Evolutionary conservation across 2,329 filamentous ascomycete genomes (phyloP), one percentile per base, ranked within the genome.

Genomic region (Alternaria longipes): DNA sequence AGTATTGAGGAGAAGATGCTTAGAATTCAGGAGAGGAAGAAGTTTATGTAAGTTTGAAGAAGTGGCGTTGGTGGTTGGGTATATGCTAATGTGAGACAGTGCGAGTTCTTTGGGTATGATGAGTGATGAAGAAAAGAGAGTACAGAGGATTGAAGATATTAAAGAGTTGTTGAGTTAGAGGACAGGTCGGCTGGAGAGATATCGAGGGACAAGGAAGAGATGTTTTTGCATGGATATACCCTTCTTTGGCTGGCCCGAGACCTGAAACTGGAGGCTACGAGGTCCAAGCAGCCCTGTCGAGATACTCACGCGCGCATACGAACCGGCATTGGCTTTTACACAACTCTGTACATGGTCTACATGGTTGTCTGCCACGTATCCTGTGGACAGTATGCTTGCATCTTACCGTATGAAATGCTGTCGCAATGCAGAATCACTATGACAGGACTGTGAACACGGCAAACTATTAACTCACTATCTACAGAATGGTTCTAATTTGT

Each of bases 1-100:
- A 97, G 93, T 66, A 96, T 99, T 40, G 95, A 99, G 82, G 92
- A 95, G 79, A 89, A 94, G 78, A 99, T 99, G 93, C 78, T 99
- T 67, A 89, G 86, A 78, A 89, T 99, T 34, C 96, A 99, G 78
- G 94, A 98, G 67, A 84, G 94, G 74, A 99, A 99, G 84, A 98
- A 94, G 84, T 96, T 96, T 71, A 92, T 96, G 90, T 93, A 76
- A 89, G 91, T 90, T 36, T 16, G 14, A 7, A 12, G 32, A 16
- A 14, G 32, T 34, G 14, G 1, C 0, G 5, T 12, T 49, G 5
- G 6, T 11, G 40, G 7, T 20, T 4, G 22, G 12, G 36, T 18
- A 8, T 2, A 4, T 38, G 45, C 73, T 81, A 68, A 80, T 57
- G 6, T 18, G 42, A 65, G 67, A 36, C 52, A 97, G 94, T 81